Evolutionary conservation across 2,329 filamentous ascomycete genomes (phyloP), one percentile per base, ranked within the genome.

Genomic region (Trichoderma sp.): DNA sequence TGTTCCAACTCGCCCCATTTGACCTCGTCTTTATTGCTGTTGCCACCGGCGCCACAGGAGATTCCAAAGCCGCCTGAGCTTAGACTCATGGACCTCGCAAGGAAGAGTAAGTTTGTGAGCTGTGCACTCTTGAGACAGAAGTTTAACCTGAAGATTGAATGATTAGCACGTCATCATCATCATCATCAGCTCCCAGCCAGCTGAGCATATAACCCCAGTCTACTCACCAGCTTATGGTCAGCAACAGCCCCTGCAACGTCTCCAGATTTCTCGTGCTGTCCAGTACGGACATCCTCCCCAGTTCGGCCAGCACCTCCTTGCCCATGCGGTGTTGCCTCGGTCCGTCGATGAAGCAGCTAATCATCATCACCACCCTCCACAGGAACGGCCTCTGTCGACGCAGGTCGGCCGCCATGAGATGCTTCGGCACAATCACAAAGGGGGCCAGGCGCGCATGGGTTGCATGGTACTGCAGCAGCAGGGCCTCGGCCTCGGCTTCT

Each of bases 341-440:
- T 0, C 83, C 83, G 56, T 86, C 81, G 1, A 80, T 76, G 59
- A 83, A 79, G 68, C 76, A 78, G 21, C 79, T 76, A 59, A 78
- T 78, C 75, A 85, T 79, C 81, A 86, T 84, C 70, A 83, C 74
- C 4, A 79, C 82, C 72, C 84, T 85, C 83, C 83, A 86, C 51
- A 85, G 71, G 51, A 83, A 82, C 26, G 84, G 83, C 6, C 79
- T 75, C 69, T 78, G 70, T 30, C 74, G 73, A 30, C 77, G 77
- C 55, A 86, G 74, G 70, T 81, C 75, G 2, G 74, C 72, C 1
- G 82, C 77, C 4, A 74, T 75, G 71, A 83, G 72, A 55, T 77
- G 70, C 28, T 72, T 70, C 0, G 83, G 79, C 5, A 84, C 75
- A 16, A 82, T 71, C 10, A 83, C 81, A 70, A 86, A 86, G 10